Evolutionary conservation across 164 flowering plant species (phyloP), one percentile per base, ranked within the genome.

Genomic region (Amborella trichopoda): DNA sequence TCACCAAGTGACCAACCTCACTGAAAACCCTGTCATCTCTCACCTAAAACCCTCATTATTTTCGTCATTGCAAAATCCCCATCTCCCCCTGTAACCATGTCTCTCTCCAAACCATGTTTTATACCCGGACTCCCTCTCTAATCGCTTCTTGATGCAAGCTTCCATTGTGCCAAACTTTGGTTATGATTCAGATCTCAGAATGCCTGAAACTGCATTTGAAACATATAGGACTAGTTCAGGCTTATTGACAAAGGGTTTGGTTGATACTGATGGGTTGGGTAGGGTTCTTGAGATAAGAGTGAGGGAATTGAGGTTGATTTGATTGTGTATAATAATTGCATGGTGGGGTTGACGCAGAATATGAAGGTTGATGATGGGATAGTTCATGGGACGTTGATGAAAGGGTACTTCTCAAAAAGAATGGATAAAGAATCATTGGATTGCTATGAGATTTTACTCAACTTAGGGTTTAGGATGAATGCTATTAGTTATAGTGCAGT

Each of bases 361-460:
- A 21, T 73, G 37, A 82, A 63, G 18, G 64, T 78, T 9, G 51
- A 44, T 2, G 81, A 87, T 64, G 95, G 94, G 20, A 53, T 74
- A 23, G 78, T 91, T 22, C 76, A 71, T 47, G 99, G 99, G 48
- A 61, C 59, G 23, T 66, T 84, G 74, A 91, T 91, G 76, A 77
- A 71, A 44, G 96, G 74, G 26, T 82, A 74, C 55, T 87, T 87
- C 46, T 33, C 71, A 69, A 80, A 60, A 47, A 91, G 79, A 13
- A 77, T 81, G 90, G 91, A 82, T 63, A 64, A 69, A 60, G 91
- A 85, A 56, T 94, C 96, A 0, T 80, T 88, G 99, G 81, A 70
- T 37, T 70, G 67, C 46, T 84, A 69, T 38, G 63, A 53, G 18
- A 79, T 68, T 42, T 68, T 67, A 3, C 50, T 79, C 11, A 76